A percentile compares a stretch with the other conserved stretches of the same genome.
These are phyloP conservation scores for Neopestalotiopsis clavispora DNA, from an alignment of 2,329 filamentous ascomycete genomes.

Conservation along the genomic window DNA sequence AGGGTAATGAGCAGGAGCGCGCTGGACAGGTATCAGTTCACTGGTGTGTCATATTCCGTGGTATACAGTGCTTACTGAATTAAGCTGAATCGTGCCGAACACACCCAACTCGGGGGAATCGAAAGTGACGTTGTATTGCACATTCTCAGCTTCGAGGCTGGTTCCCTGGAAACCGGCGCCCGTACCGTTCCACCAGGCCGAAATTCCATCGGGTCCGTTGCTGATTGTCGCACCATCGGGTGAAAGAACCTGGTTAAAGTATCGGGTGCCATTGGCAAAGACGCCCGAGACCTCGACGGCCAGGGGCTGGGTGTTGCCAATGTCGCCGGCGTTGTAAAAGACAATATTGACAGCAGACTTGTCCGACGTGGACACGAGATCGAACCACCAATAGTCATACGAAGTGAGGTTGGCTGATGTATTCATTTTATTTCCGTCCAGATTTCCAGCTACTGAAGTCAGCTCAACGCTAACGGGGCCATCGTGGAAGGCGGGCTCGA, in stretches of 20 bases:
- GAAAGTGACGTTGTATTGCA: background rate
- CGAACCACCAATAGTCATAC: background rate
- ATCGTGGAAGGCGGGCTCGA: too few species aligned
- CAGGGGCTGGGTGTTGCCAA: background rate
- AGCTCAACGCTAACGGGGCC: too few species aligned
- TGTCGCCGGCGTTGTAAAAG: slow-evolving; percentile 6
- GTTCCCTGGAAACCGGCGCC: background rate
- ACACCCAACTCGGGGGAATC: background rate
- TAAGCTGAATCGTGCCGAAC: background rate
- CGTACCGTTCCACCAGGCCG: background rate
- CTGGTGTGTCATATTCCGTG: too few species aligned
- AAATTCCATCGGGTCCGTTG: slow-evolving; percentile 6
- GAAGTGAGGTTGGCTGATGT: background rate
- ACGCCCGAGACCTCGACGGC: background rate
- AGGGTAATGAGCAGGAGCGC: too few species aligned
- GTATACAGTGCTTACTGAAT: background rate
- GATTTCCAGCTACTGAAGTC: too few species aligned
- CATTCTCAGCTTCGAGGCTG: background rate
- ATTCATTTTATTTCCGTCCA: slow-evolving; percentile 36
- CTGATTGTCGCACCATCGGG: background rate
- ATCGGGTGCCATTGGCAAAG: background rate
- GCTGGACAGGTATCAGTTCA: too few species aligned
- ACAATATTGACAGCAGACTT: background rate
- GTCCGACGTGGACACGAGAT: background rate
- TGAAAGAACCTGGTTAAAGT: background rate